phyloP scores from a whole-genome alignment of 1,284 basidiomycete genomes.

The Trichosporon sp. region DNA sequence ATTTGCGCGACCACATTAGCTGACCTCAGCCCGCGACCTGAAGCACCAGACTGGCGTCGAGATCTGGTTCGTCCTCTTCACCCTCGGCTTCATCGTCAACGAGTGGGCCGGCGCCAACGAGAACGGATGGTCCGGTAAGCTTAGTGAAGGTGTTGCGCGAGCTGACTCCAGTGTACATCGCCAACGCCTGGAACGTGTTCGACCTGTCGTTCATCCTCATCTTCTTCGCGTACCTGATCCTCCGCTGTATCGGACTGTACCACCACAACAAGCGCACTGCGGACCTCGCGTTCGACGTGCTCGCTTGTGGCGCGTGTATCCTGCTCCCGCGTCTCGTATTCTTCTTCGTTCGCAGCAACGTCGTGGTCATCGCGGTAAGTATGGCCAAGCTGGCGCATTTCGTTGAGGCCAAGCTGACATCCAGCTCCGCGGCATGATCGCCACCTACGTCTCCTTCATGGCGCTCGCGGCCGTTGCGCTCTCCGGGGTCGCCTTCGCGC shows the following conservation, averaged over 20 bases:
- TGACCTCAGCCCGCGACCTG: constrained; percentile 63
- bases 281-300: constrained; percentile 74
- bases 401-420: neutral
- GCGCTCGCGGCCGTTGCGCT: constrained; percentile 65
- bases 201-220: constrained; percentile 75
- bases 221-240: constrained; percentile 68
- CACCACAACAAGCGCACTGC: constrained; percentile 64
- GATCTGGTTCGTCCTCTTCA: constrained; percentile 71
- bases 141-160: constrained; percentile 28
- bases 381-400: neutral
- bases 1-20: neutral
- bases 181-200: constrained; percentile 84
- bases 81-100: constrained; percentile 73
- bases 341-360: constrained; percentile 79
- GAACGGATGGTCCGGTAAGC: constrained; percentile 79
- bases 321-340: constrained; percentile 84
- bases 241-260: constrained; percentile 69
- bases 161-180: constrained; percentile 69
- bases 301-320: constrained; percentile 82
- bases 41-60: constrained; percentile 65
- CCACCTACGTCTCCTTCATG: constrained; percentile 82
- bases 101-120: constrained; percentile 61
- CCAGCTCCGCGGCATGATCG: constrained; percentile 68
- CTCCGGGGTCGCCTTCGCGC: constrained; percentile 79
- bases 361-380: constrained; percentile 71